These are phyloP conservation scores for Kondoa subrosea DNA, from an alignment of 768 basidiomycete species.

Conservation along the genomic window DNA sequence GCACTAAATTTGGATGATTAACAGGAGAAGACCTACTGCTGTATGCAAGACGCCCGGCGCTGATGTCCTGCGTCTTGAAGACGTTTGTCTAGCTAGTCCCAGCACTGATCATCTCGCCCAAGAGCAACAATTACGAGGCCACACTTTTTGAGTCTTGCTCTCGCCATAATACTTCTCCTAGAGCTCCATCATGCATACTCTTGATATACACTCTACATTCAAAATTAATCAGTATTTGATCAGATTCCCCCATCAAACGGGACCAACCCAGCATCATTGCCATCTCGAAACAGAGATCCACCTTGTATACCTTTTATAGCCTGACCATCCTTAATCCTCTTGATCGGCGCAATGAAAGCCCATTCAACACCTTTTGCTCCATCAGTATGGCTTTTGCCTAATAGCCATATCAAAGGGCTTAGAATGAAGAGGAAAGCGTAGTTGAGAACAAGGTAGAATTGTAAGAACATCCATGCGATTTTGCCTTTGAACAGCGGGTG, in stretches of 20 bases:
- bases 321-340: not conserved
- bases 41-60: no score
- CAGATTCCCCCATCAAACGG: not conserved
- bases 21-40: no score
- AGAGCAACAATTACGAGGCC: no score
- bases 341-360: not conserved
- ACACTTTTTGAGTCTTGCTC: no score
- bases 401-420: not conserved
- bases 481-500: not conserved
- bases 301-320: not conserved
- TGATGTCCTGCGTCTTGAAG: no score
- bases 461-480: not conserved
- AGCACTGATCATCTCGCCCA: no score
- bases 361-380: slow-evolving; percentile 1
- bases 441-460: not conserved
- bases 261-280: not conserved
- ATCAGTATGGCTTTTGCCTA: not conserved
- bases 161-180: not conserved
- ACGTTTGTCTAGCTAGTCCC: no score
- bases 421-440: not conserved
- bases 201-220: not conserved
- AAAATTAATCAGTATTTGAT: not conserved
- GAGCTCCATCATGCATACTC: not conserved
- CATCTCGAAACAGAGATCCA: not conserved
- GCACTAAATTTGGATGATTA: no score